Evolutionary conservation across 1,284 basidiomycete species (phyloP), one percentile per base, ranked within the genome.

Genomic region (Rhizopogon hawkerae): DNA sequence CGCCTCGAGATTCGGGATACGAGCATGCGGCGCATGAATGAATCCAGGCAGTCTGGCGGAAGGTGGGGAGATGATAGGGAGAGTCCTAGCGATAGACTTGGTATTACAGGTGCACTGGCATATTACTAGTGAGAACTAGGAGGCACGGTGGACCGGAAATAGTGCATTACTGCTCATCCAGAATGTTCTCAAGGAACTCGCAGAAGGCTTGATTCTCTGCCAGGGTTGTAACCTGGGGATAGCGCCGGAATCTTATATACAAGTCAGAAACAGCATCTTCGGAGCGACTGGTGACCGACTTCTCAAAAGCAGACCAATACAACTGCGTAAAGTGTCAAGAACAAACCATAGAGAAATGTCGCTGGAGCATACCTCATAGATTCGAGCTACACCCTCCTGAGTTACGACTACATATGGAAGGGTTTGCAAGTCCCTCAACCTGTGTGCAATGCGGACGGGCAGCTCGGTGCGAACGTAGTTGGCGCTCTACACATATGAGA

Each of bases 21-120:
- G 7, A 95, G 76, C 92, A 95, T 95, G 23, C 91, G 79, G 18
- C 81, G 79, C 85, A 94, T 91, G 65, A 94, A 92, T 6, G 86
- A 76, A 64, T 95, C 92, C 11, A 95, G 74, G 47, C 79, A 75
- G 49, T 91, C 86, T 0, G 90, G 83, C 0, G 80, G 72, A 9
- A 95, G 76, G 61, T 88, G 82, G 0, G 79, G 83, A 13, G 89
- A 90, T 0, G 87, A 82, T 6, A 91, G 72, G 6, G 87, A 87
- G 35, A 89, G 69, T 8, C 87, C 87, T 5, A 90, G 75, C 8
- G 83, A 82, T 23, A 91, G 76, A 60, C 73, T 85, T 33, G 87
- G 88, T 54, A 90, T 92, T 9, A 86, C 83, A 6, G 79, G 71
- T 14, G 82, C 79, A 65, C 88, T 90, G 56, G 54, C 16, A 38